phyloP scores from a whole-genome alignment of 495 filamentous ascomycete genomes.

The Lasiosphaeria ovina region DNA sequence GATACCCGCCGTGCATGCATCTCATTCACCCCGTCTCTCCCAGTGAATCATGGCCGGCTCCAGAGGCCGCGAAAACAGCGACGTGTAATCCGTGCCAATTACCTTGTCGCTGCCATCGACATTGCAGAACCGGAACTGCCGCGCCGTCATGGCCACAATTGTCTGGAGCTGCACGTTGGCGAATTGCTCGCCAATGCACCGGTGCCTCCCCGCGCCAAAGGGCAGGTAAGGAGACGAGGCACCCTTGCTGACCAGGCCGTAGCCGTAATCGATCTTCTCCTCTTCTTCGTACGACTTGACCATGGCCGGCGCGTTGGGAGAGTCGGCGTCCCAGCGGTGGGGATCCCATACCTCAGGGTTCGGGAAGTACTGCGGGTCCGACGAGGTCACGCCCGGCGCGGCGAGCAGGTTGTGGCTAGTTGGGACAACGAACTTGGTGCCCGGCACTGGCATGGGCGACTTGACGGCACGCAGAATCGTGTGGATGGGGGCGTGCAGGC shows the following conservation, averaged over 20 bases:
- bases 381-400: slow-evolving; percentile 73
- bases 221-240: slow-evolving; percentile 84
- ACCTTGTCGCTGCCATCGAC: slow-evolving; percentile 64
- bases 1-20: not conserved
- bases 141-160: slow-evolving; percentile 76
- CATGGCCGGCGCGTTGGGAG: slow-evolving; percentile 42
- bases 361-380: slow-evolving; percentile 72
- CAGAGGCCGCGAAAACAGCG: slow-evolving; percentile 61
- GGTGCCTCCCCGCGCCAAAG: slow-evolving; percentile 89
- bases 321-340: slow-evolving; percentile 72
- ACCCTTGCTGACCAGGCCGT: slow-evolving; percentile 88
- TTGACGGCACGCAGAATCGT: slow-evolving; percentile 85
- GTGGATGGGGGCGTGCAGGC: slow-evolving; percentile 78
- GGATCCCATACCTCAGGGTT: slow-evolving; percentile 82
- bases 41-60: slow-evolving; percentile 64
- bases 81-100: slow-evolving; percentile 82
- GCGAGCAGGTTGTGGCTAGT: slow-evolving; percentile 73
- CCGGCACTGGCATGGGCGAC: slow-evolving; percentile 71
- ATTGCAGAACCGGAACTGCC: slow-evolving; percentile 72
- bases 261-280: slow-evolving; percentile 86
- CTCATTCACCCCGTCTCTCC: slow-evolving; percentile 50
- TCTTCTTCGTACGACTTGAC: slow-evolving; percentile 61
- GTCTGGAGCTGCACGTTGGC: slow-evolving; percentile 88
- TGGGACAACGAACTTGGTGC: slow-evolving; percentile 76
- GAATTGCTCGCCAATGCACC: slow-evolving; percentile 97